Conservation (phyloP, 1,284 basidiomycete genomes). For the Naganishia cerealis region DNA sequence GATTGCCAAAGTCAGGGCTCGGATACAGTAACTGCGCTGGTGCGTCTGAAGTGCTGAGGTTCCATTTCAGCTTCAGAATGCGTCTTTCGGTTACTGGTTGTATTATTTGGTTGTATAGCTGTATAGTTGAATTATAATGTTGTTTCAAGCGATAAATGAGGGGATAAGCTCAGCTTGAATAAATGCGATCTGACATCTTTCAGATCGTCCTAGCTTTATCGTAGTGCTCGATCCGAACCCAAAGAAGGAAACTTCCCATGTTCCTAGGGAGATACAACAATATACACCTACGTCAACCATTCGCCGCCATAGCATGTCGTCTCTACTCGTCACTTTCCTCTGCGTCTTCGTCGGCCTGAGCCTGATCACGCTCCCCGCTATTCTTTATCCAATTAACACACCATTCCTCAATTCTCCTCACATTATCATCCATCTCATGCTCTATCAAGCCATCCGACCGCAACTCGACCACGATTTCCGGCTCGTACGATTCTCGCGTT, state of each 20-base stretch:
- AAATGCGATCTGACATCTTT: background rate
- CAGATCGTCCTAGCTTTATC: background rate
- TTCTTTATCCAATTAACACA: slow-evolving; percentile 73
- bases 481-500: slow-evolving; percentile 78
- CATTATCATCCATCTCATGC: slow-evolving; percentile 75
- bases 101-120: slow-evolving; percentile 1
- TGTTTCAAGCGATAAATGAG: background rate
- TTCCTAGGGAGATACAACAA: background rate
- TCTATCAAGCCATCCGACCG: slow-evolving; percentile 69
- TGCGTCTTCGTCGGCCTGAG: slow-evolving; percentile 41
- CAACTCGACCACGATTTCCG: slow-evolving; percentile 83
- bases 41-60: background rate
- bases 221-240: background rate
- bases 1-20: slow-evolving; percentile 64
- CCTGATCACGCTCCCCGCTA: slow-evolving; percentile 53
- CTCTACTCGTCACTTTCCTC: slow-evolving; percentile 29
- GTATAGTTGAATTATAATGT: background rate
- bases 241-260: background rate
- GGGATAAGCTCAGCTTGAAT: background rate
- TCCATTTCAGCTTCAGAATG: background rate
- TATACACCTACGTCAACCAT: background rate
- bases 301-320: background rate
- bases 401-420: slow-evolving; percentile 81
- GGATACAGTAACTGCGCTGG: slow-evolving; percentile 47
- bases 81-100: background rate